phyloP scores from a whole-genome alignment of 2,329 filamentous ascomycete species.

The Fusarium tjaetaba region DNA sequence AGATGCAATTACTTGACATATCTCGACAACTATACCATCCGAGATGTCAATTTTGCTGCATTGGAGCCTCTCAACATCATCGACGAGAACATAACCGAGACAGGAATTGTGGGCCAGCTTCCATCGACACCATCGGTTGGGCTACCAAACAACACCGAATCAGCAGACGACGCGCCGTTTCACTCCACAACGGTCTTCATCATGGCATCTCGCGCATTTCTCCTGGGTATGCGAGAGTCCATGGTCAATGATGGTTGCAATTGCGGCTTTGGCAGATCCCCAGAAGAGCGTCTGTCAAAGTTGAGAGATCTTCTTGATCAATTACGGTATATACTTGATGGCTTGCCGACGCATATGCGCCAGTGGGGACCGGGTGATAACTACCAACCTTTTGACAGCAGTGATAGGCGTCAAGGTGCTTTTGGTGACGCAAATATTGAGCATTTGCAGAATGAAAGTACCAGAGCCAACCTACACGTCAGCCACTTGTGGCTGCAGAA shows the following conservation, averaged over 20 bases:
- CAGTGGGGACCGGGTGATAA: neutral
- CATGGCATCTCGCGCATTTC: neutral
- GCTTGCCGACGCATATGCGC: neutral
- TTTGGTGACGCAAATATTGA: neutral
- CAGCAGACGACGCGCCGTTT: neutral
- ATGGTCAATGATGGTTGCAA: constrained; percentile 4
- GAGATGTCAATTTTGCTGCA: neutral
- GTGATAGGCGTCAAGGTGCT: neutral
- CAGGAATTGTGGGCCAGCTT: neutral
- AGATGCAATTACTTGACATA: neutral
- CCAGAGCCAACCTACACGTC: neutral
- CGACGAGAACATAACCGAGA: neutral
- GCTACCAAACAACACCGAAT: neutral
- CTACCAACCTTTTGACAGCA: neutral
- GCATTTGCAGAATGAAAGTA: neutral
- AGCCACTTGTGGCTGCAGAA: neutral
- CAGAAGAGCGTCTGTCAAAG: neutral
- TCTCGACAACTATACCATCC: neutral
- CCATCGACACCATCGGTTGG: neutral
- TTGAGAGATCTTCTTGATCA: neutral
- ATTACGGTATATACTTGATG: neutral
- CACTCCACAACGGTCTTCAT: neutral
- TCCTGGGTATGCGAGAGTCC: neutral
- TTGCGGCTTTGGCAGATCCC: neutral
- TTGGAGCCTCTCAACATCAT: neutral